phyloP scores from a whole-genome alignment of 768 basidiomycete species.

The Lactarius tabidus region DNA sequence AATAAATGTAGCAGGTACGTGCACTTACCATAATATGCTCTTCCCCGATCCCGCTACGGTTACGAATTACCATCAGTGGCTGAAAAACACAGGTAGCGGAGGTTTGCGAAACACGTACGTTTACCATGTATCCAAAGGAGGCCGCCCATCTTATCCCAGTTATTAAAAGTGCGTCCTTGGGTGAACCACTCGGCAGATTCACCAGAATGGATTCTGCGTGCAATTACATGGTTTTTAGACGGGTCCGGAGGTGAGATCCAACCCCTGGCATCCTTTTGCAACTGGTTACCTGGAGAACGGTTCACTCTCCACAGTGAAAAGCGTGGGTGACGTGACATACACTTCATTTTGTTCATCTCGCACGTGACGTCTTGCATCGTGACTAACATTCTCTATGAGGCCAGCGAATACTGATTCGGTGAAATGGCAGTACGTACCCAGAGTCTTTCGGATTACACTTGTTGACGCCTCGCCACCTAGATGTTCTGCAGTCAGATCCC shows the following conservation, averaged over 20 bases:
- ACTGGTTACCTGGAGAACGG: background rate
- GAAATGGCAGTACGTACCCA: background rate
- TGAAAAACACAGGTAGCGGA: background rate
- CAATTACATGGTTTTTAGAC: background rate
- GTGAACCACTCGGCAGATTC: conserved; percentile 8
- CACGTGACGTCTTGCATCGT: background rate
- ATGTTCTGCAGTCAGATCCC: no score
- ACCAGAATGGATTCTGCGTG: background rate
- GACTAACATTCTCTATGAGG: background rate
- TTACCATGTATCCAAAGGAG: conserved; percentile 14
- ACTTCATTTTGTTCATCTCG: conserved; percentile 1
- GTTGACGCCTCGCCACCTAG: no score
- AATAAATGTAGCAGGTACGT: background rate
- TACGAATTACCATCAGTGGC: background rate
- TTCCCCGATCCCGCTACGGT: background rate
- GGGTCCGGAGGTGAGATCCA: background rate
- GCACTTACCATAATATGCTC: background rate
- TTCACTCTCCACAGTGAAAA: background rate
- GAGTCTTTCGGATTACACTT: no score
- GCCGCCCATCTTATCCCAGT: background rate
- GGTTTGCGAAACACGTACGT: background rate
- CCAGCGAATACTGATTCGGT: background rate
- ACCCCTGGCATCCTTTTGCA: background rate
- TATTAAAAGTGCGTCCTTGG: background rate
- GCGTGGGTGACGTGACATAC: background rate